phyloP scores from a whole-genome alignment of 2,329 filamentous ascomycete genomes.

The Talaromyces sp. region DNA sequence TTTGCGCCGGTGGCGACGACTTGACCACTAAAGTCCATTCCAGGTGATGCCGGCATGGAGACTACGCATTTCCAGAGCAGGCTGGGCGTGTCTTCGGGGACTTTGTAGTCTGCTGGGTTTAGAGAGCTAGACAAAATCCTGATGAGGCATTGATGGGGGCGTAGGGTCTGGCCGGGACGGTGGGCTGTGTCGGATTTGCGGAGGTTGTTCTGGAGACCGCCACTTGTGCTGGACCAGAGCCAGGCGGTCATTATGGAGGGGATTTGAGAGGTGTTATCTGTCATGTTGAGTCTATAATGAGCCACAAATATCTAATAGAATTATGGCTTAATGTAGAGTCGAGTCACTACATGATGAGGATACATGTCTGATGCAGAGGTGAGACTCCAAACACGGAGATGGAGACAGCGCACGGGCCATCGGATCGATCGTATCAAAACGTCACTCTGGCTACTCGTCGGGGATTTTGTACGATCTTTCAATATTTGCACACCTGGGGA shows the following conservation, averaged over 20 bases:
- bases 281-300: neutral
- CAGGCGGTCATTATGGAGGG: conserved; percentile 55
- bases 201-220: conserved; percentile 55
- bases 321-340: neutral
- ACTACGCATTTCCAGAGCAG: conserved; percentile 41
- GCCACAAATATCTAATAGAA: neutral
- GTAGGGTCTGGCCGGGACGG: conserved; percentile 37
- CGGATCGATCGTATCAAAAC: neutral
- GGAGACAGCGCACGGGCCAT: conserved; percentile 11
- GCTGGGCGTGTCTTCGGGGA: conserved; percentile 50
- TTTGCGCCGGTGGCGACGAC: conserved; percentile 37
- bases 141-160: conserved; percentile 52
- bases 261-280: conserved; percentile 9
- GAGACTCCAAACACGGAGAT: neutral
- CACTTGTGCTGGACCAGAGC: conserved; percentile 50
- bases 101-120: conserved; percentile 65
- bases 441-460: neutral
- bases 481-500: too few species aligned
- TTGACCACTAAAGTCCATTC: conserved; percentile 51
- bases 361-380: neutral
- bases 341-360: neutral
- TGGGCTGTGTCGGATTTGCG: conserved; percentile 44
- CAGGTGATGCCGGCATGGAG: conserved; percentile 46
- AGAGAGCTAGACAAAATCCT: conserved; percentile 53
- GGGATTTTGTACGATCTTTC: too few species aligned